Evolutionary conservation across 371 early-diverging fungal species (phyloP), one percentile per base, ranked within the genome.

Genomic region (Apophysomyces trapeziformis): DNA sequence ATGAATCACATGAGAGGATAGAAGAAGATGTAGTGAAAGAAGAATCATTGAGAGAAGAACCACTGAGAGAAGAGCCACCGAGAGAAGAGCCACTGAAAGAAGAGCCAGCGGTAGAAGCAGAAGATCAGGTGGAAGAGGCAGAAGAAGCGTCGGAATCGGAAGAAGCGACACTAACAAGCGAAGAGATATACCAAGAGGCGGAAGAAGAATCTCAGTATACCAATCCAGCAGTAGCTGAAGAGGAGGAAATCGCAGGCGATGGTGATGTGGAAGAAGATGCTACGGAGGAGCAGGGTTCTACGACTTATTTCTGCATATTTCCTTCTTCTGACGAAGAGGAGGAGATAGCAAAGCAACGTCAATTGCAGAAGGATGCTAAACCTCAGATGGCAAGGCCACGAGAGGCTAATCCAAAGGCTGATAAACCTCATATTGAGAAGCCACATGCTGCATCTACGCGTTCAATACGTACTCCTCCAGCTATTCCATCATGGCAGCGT

Each of bases 291-390:
- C 38, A 56, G 32, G 64, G 57, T 5, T 43, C 36, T n/a, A 56
- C 56, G 1, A 26, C 41, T 18, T 64, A 64, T 35, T 64, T 64
- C 36, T 64, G 41, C 18, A 57, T 58, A 9, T 64, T 64, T 44
- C 43, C 37, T 7, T 57, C 57, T 35, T 64, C 64, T 7, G 39
- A 54, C 8, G 54, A 54, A 14, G 38, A 38, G 9, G 64, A 58
- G 32, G 32, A 14, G 64, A 64, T 6, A 43, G n/a, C 3, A 13
- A 54, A 18, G 14, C n/a, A 12, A 47, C 35, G 43, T 35, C 32
- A 3, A 41, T 58, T 7, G 18, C 32, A 43, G 14, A 41, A 41
- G 11, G 57, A 43, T 45, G 18, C 38, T 4, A 64, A 64, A 45
- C 57, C 57, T 39, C 32, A 26, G 32, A 26, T 26, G 32, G 32